These are phyloP conservation scores for Melampsora occidentalis DNA, from an alignment of 1,284 basidiomycete genomes.

Conservation along the genomic window DNA sequence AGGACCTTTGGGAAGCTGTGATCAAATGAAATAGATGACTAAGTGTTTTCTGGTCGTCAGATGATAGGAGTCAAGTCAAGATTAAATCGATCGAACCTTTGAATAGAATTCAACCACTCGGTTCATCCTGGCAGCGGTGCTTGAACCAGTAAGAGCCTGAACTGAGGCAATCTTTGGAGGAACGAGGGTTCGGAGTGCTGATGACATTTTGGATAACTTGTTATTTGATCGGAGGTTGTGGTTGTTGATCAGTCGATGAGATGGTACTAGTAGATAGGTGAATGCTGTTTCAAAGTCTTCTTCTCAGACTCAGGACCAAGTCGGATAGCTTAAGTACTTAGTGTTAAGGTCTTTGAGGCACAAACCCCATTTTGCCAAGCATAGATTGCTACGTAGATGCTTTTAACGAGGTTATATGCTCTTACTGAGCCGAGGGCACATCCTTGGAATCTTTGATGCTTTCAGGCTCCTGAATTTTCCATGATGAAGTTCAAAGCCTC, in stretches of 20 bases:
- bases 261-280: too few species aligned
- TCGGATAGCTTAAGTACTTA: too few species aligned
- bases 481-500: too few species aligned
- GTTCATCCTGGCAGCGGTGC: conserved; percentile 50
- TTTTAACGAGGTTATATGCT: too few species aligned
- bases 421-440: too few species aligned
- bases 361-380: too few species aligned
- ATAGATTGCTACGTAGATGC: too few species aligned
- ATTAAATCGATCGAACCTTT: conserved; percentile 47
- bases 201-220: conserved; percentile 23
- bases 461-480: too few species aligned
- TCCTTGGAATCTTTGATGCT: too few species aligned
- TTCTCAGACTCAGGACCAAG: neutral
- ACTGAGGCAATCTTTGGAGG: conserved; percentile 52
- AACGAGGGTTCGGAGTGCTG: conserved; percentile 48
- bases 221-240: neutral
- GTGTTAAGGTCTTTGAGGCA: too few species aligned
- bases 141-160: conserved; percentile 48
- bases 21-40: neutral
- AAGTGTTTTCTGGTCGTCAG: neutral
- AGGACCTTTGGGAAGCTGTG: conserved; percentile 52
- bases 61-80: neutral
- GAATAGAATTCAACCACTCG: conserved; percentile 52
- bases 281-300: too few species aligned
- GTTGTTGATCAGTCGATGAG: neutral